Percentiles rank a stretch among this genome's conserved stretches.
phyloP scores from a whole-genome alignment of 2,329 filamentous ascomycete genomes.

The Fusarium graminum region DNA sequence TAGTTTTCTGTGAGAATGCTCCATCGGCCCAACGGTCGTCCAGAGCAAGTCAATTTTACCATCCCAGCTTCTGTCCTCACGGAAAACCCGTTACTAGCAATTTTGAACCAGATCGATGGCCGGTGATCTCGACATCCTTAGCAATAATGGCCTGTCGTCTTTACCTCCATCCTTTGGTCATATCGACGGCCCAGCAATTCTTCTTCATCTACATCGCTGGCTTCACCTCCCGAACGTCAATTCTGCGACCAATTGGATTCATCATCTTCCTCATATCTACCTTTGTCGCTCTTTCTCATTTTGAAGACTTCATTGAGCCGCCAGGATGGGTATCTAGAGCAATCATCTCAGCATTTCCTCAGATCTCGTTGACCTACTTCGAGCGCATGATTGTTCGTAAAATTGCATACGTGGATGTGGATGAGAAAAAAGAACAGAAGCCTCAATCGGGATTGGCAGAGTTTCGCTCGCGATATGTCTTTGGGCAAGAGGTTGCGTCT shows the following conservation, averaged over 20 bases:
- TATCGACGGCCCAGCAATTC: slow-evolving; percentile 41
- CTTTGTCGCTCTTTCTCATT: slow-evolving; percentile 31
- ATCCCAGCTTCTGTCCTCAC: background rate
- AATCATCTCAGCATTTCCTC: slow-evolving; percentile 39
- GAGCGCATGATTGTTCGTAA: slow-evolving; percentile 43
- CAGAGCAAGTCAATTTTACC: background rate
- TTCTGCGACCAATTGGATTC: slow-evolving; percentile 38
- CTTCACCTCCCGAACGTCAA: slow-evolving; percentile 33
- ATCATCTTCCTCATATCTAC: slow-evolving; percentile 37
- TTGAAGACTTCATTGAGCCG: slow-evolving; percentile 34
- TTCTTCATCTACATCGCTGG: slow-evolving; percentile 44
- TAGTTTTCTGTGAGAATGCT: background rate
- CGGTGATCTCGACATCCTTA: background rate
- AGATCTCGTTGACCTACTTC: slow-evolving; percentile 42
- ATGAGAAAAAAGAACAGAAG: slow-evolving; percentile 9
- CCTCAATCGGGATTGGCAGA: slow-evolving; percentile 1
- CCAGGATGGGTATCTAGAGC: slow-evolving; percentile 42
- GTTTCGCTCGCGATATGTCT: slow-evolving; percentile 35
- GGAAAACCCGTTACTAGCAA: background rate
- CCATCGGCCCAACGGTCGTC: slow-evolving; percentile 3
- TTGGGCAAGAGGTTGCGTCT: slow-evolving; percentile 41
- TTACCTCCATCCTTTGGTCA: slow-evolving; percentile 35
- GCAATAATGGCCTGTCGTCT: slow-evolving; percentile 34
- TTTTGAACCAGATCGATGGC: background rate
- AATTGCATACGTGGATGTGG: slow-evolving; percentile 25